Percentiles rank a stretch among this genome's conserved stretches.
These are phyloP conservation scores for Tripterygium wilfordii DNA, from an alignment of 177 flowering plant species.

Conservation along the genomic window DNA sequence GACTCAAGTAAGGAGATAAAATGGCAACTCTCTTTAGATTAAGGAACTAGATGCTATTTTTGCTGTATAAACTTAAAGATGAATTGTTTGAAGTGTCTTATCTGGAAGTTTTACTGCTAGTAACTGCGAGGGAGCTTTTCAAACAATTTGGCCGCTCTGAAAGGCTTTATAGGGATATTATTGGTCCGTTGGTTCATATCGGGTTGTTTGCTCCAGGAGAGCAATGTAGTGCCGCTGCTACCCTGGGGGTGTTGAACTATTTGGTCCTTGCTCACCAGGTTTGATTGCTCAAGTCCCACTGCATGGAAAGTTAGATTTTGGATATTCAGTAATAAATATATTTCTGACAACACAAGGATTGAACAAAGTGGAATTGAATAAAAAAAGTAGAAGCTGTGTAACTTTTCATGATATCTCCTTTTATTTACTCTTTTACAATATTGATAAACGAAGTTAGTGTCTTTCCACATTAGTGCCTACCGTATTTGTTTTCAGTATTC, in stretches of 20 bases:
- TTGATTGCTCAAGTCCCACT: slow-evolving; percentile 2
- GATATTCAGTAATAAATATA: no score
- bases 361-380: no score
- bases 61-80: slow-evolving; percentile 1
- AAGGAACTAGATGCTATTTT: no score
- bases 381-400: no score
- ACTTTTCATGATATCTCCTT: no score
- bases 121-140: slow-evolving; percentile 73
- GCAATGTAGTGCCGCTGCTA: slow-evolving; percentile 70
- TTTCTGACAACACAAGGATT: no score
- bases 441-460: no score
- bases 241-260: slow-evolving; percentile 47
- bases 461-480: no score
- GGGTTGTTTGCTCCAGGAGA: slow-evolving; percentile 61
- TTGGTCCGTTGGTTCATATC: slow-evolving; percentile 54
- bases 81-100: slow-evolving; percentile 12
- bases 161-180: slow-evolving; percentile 35
- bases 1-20: slow-evolving; percentile 40
- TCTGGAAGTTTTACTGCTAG: slow-evolving; percentile 24
- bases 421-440: no score
- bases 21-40: not conserved
- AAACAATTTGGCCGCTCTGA: slow-evolving; percentile 62
- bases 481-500: no score
- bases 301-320: not conserved
- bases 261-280: slow-evolving; percentile 61